phyloP scores from a whole-genome alignment of 805 yeast species.

The Metschnikowia santaceciliae region DNA sequence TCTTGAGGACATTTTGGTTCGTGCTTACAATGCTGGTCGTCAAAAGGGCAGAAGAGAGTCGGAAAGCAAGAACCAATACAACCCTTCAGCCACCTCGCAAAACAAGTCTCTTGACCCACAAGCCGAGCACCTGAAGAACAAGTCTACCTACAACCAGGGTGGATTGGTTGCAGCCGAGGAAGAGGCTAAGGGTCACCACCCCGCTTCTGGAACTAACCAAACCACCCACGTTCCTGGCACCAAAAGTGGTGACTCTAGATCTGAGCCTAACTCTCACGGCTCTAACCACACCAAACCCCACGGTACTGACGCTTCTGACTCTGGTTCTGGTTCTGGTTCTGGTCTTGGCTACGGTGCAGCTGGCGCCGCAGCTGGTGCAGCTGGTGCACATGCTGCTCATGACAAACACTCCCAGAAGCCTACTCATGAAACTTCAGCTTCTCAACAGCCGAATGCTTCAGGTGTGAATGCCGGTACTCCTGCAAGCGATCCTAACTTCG shows the following conservation, averaged over 20 bases:
- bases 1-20: slow-evolving; percentile 13
- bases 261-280: not conserved
- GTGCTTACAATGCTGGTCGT: slow-evolving; percentile 19
- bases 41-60: slow-evolving; percentile 11
- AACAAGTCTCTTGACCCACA: slow-evolving; percentile 16
- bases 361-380: not conserved
- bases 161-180: slow-evolving; percentile 24
- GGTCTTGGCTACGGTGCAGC: not conserved
- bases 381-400: slow-evolving; percentile 6
- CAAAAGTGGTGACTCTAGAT: not conserved
- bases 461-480: slow-evolving; percentile 8
- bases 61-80: not conserved
- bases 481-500: slow-evolving; percentile 16
- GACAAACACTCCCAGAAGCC: not conserved
- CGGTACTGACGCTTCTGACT: not conserved
- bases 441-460: not conserved
- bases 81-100: slow-evolving; percentile 9
- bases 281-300: not conserved
- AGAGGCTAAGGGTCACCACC: slow-evolving; percentile 8
- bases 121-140: slow-evolving; percentile 26
- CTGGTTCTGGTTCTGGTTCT: not conserved
- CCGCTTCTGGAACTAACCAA: not conserved
- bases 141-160: slow-evolving; percentile 28
- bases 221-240: not conserved
- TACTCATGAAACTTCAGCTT: slow-evolving; percentile 9